Percentiles rank a stretch among this genome's conserved stretches.
Conservation (phyloP, 139 green algal genomes). For the Chlamydomonas eustigma region DNA sequence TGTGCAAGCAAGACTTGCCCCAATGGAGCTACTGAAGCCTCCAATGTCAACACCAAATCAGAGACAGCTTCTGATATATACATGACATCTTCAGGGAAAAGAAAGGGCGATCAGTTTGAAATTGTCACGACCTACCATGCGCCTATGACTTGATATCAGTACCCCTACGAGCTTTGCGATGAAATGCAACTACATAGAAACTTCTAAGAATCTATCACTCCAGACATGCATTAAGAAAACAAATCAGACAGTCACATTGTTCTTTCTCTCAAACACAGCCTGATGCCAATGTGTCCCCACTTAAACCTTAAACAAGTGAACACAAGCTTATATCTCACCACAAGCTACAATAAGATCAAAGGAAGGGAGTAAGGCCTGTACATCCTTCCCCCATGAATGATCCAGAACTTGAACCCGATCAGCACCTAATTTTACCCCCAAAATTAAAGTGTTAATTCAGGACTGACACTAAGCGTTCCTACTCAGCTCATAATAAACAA, state of each 20-base stretch:
- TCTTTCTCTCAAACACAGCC: not conserved
- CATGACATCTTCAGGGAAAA: slow-evolving; percentile 11
- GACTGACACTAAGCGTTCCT: too few relatives aligned
- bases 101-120: not conserved
- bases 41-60: not conserved
- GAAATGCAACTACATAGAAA: not conserved
- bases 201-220: not conserved
- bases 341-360: slow-evolving; percentile 49
- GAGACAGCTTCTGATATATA: slow-evolving; percentile 8
- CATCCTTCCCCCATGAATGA: slow-evolving; percentile 37
- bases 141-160: not conserved
- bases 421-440: too few relatives aligned
- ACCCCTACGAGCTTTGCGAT: not conserved
- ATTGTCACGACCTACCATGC: not conserved
- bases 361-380: slow-evolving; percentile 8
- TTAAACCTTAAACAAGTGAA: too few relatives aligned
- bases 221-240: not conserved
- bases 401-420: slow-evolving; percentile 21
- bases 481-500: not conserved
- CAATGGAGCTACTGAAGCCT: not conserved
- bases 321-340: slow-evolving; percentile 24
- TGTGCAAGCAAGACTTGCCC: not conserved
- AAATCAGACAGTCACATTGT: not conserved
- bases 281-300: too few relatives aligned
- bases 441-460: too few relatives aligned